These are phyloP conservation scores for Globisporangium emineosum DNA, from an alignment of 352 stramenopile species.

Conservation along the genomic window DNA sequence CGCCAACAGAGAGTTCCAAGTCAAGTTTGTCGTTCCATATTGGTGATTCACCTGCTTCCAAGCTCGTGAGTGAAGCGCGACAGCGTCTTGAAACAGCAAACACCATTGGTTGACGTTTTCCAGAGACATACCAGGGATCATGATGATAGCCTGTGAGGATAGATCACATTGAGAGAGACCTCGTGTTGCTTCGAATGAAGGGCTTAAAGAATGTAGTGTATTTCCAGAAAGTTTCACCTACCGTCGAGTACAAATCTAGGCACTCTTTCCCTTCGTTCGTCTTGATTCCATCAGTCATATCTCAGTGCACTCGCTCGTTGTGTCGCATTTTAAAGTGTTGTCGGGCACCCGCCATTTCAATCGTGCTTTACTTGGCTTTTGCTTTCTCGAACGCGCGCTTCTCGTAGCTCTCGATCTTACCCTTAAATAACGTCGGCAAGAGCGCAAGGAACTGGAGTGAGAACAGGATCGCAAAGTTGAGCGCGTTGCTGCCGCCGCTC, in stretches of 20 bases:
- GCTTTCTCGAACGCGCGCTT: conserved; percentile 68
- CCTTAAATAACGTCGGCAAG: conserved; percentile 82
- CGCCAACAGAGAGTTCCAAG: conserved; percentile 16
- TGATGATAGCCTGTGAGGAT: neutral
- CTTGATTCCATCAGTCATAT: neutral
- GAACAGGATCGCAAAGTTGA: conserved; percentile 84
- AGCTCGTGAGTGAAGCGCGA: conserved; percentile 37
- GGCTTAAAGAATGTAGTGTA: neutral
- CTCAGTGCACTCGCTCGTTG: neutral
- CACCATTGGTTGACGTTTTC: neutral
- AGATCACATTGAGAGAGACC: neutral
- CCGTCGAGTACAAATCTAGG: neutral
- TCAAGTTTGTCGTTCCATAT: conserved; percentile 24
- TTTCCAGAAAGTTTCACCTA: neutral
- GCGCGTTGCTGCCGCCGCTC: conserved; percentile 54
- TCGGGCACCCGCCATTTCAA: neutral
- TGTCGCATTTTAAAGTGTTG: neutral
- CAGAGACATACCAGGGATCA: too few species aligned
- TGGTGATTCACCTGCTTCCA: conserved; percentile 23
- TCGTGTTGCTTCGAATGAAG: neutral
- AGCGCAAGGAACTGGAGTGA: conserved; percentile 82
- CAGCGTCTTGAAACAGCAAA: conserved; percentile 27
- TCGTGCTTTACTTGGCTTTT: conserved; percentile 37
- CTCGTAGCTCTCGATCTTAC: conserved; percentile 84
- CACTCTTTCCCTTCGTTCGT: neutral